phyloP scores from a whole-genome alignment of 345 rosid genomes.

The Linum trigynum region DNA sequence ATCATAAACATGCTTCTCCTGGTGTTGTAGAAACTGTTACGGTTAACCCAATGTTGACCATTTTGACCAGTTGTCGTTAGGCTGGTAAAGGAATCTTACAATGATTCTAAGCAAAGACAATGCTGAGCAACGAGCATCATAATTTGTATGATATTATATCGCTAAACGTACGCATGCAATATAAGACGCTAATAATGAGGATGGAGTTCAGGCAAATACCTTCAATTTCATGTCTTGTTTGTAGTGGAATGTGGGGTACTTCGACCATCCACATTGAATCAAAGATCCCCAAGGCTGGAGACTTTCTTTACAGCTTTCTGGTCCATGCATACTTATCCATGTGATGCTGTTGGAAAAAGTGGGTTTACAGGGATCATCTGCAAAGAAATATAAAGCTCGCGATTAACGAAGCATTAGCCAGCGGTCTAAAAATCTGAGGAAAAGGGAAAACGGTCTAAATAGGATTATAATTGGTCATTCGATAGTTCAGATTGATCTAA shows the following conservation, averaged over 20 bases:
- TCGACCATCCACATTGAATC: neutral
- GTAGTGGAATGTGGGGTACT: neutral
- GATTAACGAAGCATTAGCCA: neutral
- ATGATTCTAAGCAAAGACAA: neutral
- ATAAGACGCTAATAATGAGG: neutral
- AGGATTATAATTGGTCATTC: neutral
- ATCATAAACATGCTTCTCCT: neutral
- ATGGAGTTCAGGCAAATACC: neutral
- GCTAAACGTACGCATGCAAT: neutral
- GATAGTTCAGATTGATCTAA: too few species aligned
- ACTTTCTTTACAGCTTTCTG: neutral
- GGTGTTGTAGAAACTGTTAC: neutral
- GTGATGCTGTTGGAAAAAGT: neutral
- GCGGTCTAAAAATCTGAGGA: neutral
- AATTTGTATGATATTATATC: too few species aligned
- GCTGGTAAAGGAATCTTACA: neutral
- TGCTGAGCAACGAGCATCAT: neutral
- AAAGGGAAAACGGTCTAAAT: neutral
- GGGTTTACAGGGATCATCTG: neutral
- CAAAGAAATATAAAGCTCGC: neutral
- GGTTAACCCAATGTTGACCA: neutral
- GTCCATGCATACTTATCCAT: neutral
- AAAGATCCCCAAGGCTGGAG: neutral
- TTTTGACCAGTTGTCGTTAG: neutral
- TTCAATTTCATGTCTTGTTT: neutral